Evolutionary conservation across 108 stramenopile genomes (phyloP).

Genomic region (Cyclotella distinguenda): DNA sequence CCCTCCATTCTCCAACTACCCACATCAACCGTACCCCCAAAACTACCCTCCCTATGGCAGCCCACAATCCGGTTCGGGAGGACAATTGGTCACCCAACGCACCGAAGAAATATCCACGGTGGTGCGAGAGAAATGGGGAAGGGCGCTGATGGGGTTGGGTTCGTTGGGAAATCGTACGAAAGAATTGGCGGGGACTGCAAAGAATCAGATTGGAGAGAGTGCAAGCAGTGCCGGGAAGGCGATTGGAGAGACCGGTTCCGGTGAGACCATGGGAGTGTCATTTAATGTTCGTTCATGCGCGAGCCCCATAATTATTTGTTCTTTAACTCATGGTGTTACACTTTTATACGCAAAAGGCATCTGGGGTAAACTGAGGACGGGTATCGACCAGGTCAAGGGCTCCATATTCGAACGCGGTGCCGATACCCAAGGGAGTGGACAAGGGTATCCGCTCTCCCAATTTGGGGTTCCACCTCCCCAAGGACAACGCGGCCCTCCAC

Average conservation of each 20-base stretch:
- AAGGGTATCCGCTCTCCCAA: constrained; percentile 41
- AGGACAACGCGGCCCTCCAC: constrained; percentile 33
- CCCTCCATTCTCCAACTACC: constrained; percentile 21
- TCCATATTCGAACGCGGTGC: constrained; percentile 43
- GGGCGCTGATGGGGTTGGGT: constrained; percentile 39
- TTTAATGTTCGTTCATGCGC: background rate
- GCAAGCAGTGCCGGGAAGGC: constrained; percentile 39
- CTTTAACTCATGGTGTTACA: background rate
- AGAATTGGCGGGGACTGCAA: constrained; percentile 43
- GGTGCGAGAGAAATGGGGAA: constrained; percentile 46
- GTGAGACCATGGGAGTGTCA: constrained; percentile 18
- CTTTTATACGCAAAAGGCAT: too few relatives aligned
- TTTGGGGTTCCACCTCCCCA: constrained; percentile 48
- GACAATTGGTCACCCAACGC: constrained; percentile 36
- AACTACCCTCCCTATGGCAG: constrained; percentile 11
- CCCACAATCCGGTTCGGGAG: constrained; percentile 26
- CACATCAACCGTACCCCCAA: constrained; percentile 7
- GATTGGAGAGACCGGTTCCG: constrained; percentile 46
- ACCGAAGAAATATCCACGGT: constrained; percentile 35
- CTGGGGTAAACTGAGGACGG: constrained; percentile 35
- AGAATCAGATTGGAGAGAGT: constrained; percentile 43
- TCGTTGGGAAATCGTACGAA: constrained; percentile 44
- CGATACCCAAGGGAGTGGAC: constrained; percentile 15
- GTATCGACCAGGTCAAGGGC: constrained; percentile 43
- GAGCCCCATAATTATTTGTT: background rate